phyloP scores from a whole-genome alignment of 257 asterid genomes.

The Cruciata laevipes region DNA sequence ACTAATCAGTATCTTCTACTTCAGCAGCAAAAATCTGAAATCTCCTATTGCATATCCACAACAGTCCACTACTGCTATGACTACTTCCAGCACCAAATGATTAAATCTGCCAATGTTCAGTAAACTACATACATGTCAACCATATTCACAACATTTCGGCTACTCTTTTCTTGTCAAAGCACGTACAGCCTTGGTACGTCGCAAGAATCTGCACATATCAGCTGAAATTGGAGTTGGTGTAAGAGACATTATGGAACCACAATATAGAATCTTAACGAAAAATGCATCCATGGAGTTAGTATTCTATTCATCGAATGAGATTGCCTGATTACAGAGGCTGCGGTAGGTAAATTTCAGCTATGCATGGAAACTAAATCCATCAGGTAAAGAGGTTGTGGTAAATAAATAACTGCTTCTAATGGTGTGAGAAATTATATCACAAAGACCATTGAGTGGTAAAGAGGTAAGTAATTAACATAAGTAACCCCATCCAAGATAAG shows the following conservation, averaged over 20 bases:
- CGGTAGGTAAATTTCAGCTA: background rate
- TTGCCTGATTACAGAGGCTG: background rate
- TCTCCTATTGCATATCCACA: constrained; percentile 12
- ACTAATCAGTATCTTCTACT: constrained; percentile 3
- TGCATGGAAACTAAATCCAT: background rate
- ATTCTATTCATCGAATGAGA: background rate
- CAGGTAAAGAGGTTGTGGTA: background rate
- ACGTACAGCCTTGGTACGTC: background rate
- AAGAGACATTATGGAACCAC: background rate
- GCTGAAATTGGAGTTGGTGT: background rate
- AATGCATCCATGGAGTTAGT: background rate
- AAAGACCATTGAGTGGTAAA: too few relatives aligned
- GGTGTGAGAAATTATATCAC: too few relatives aligned
- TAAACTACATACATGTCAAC: constrained; percentile 9
- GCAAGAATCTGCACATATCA: constrained; percentile 9
- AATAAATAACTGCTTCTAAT: background rate
- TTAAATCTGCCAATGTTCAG: background rate
- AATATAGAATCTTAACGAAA: background rate
- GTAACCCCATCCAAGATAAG: background rate
- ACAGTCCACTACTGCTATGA: constrained; percentile 2
- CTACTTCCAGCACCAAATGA: constrained; percentile 6
- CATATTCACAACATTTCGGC: constrained; percentile 14
- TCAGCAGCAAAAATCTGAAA: background rate
- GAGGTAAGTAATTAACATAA: too few relatives aligned
- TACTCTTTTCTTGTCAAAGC: background rate